Base-by-base conservation (phyloP, 306 rosid genomes). In the Dryas drummondii region DNA sequence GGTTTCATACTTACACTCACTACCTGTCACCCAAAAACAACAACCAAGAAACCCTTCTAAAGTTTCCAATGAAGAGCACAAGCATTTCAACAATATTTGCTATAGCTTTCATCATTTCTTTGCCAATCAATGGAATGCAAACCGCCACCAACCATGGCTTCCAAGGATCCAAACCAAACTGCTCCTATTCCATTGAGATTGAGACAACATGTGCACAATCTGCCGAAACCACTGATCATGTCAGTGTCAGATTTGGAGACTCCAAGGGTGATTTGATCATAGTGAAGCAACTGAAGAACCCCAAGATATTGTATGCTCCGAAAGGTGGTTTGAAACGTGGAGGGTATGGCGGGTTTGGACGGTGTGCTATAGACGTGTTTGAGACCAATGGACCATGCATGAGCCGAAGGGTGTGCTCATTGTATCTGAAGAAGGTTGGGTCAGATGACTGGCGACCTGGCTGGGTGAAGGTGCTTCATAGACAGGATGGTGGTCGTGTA, bases 361-460 rank as follows among this genome's bases (percentile, higher is more conserved):
- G 77, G 22, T 77, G 84, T 51, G 84, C 80, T 64, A 45, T 62
- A 27, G 87, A 80, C 60, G 26, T 80, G 63, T 84, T 80, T 63
- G 63, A 73, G 62, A 74, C 80, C 44, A 84, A 57, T n/a, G 80
- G 80, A 44, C 71, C 69, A 6, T 83, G 84, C 70, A 80, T 76
- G 84, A 68, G 71, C 45, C 64, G 40, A 37, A 63, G 59, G 51
- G 76, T 68, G 26, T 84, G 78, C 64, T 69, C 66, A 5, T 59
- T 80, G 17, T 79, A 76, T 67, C 59, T 80, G 37, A 79, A 80
- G 74, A 80, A 63, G 54, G 69, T 83, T 26, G 82, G 87, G 14
- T 64, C 80, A 5, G 82, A 76, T 46, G 54, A 76, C 15, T 79
- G 86, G 86, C 69, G 79, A 55, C 86, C 83, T 11, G 81, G 86